Evolutionary conservation across 2,329 filamentous ascomycete species (phyloP).

Genomic region (Whalleya microplaca): DNA sequence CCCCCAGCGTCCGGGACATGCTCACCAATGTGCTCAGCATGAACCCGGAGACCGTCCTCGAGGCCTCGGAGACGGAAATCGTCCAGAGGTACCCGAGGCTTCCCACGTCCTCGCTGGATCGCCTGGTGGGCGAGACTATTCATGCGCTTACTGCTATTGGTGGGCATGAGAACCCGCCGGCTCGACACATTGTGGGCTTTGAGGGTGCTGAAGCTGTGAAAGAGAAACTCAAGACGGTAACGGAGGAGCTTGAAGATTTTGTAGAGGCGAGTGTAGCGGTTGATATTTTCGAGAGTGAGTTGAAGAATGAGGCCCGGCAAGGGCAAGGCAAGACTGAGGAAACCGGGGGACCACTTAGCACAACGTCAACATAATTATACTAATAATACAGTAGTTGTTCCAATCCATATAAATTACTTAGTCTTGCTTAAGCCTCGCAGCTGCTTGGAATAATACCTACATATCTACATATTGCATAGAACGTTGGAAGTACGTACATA

Average conservation of each 20-base stretch:
- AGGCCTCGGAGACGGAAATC: constrained; percentile 47
- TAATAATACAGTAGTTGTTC: background rate
- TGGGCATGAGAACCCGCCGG: constrained; percentile 93
- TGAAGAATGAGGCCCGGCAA: constrained; percentile 55
- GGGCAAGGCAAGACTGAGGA: constrained; percentile 36
- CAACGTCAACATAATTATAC: constrained; percentile 5
- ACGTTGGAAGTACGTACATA: too few species aligned
- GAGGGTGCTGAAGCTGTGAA: constrained; percentile 88
- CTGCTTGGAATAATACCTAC: too few species aligned
- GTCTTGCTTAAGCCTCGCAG: too few species aligned
- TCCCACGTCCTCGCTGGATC: constrained; percentile 68
- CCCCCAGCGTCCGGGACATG: constrained; percentile 82
- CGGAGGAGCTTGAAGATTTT: constrained; percentile 95
- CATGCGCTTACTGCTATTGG: constrained; percentile 90
- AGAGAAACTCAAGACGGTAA: constrained; percentile 95
- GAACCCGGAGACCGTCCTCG: constrained; percentile 66
- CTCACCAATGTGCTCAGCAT: constrained; percentile 78
- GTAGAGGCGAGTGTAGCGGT: constrained; percentile 86
- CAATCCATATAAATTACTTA: too few species aligned
- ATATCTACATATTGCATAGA: too few species aligned
- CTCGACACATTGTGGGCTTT: constrained; percentile 88
- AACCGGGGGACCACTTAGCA: constrained; percentile 14
- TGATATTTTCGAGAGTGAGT: constrained; percentile 69
- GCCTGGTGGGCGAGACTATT: constrained; percentile 84
- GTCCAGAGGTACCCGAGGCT: constrained; percentile 76